Evolutionary conservation across 2,329 filamentous ascomycete genomes (phyloP), one percentile per base, ranked within the genome.

Genomic region (Ophiostoma ulmi): DNA sequence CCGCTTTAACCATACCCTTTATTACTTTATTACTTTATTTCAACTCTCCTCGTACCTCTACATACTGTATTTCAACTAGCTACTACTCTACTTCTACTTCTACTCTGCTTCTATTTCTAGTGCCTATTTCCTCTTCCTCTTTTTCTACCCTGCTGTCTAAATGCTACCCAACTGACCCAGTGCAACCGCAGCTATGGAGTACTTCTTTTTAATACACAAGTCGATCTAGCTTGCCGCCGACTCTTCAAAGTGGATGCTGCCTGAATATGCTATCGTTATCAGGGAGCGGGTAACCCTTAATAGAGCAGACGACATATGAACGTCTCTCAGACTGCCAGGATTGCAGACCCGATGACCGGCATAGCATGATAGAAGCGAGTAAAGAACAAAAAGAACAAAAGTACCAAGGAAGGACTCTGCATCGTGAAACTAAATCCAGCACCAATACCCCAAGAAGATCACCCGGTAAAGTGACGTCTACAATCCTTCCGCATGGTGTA

Each of bases 391-490:
- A 48, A 20, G 1, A 48, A 20, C 5, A 48, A 48, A 48, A 7
- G 44, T 48, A 48, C 44, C 44, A 48, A 48, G 41, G 41, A 44
- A 44, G 44, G 17, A 48, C 44, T 48, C 44, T 48, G 17, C 44
- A 48, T 48, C 44, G 44, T 48, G 44, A 48, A 20, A 48, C 44
- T 48, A 58, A 22, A 26, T 58, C n/a, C 52, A 58, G 26, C n/a
- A 26, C 22, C 52, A 26, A 13, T 58, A 11, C 52, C n/a, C 52
- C 52, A 26, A 58, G 52, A 26, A 58, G 52, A 58, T 58, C 52
- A 58, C 52, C n/a, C 52, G 52, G 22, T n/a, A 58, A 58, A 58
- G n/a, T 22, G n/a, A 63, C 58, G 58, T 63, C 58, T 63, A 17
- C 26, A 63, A 63, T 63, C 58, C 26, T 63, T 8, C 58, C 58